A percentile compares a stretch with the other conserved stretches of the same genome.
Conservation (phyloP, 371 early-diverging fungal species). For the Mucor circinelloides region DNA sequence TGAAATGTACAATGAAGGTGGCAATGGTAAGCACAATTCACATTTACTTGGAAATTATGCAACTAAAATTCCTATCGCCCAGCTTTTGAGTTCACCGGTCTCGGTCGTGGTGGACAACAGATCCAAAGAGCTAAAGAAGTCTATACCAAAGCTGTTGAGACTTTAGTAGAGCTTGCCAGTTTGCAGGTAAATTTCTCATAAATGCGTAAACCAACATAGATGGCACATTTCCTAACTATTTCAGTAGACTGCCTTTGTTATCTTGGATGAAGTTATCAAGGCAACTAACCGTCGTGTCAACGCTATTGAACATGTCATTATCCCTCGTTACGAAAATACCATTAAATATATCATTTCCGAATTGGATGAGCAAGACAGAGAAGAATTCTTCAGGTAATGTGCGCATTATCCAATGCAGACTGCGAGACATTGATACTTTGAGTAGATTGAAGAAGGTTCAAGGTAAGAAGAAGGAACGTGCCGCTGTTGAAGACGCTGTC, state of each 20-base stretch:
- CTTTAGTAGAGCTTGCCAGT: slow-evolving; percentile 95
- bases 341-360: slow-evolving; percentile 97
- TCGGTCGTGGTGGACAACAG: slow-evolving; percentile 98
- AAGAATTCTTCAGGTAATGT: slow-evolving; percentile 95
- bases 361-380: slow-evolving; percentile 99
- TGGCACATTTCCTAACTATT: background rate
- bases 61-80: background rate
- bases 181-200: slow-evolving; percentile 74
- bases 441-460: slow-evolving; percentile 95
- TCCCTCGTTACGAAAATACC: slow-evolving; percentile 99
- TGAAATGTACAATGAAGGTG: slow-evolving; percentile 83
- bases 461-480: slow-evolving; percentile 93
- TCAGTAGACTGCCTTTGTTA: slow-evolving; percentile 69
- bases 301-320: slow-evolving; percentile 99
- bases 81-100: slow-evolving; percentile 95
- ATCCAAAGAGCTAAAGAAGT: slow-evolving; percentile 93
- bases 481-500: slow-evolving; percentile 59
- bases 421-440: background rate
- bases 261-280: slow-evolving; percentile 98
- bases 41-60: background rate
- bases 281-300: slow-evolving; percentile 99
- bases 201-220: background rate
- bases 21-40: slow-evolving; percentile 63
- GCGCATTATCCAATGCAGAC: background rate
- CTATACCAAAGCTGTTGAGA: slow-evolving; percentile 92